Conservation (phyloP, 495 filamentous ascomycete species). For the Annulohypoxylon maeteangense region DNA sequence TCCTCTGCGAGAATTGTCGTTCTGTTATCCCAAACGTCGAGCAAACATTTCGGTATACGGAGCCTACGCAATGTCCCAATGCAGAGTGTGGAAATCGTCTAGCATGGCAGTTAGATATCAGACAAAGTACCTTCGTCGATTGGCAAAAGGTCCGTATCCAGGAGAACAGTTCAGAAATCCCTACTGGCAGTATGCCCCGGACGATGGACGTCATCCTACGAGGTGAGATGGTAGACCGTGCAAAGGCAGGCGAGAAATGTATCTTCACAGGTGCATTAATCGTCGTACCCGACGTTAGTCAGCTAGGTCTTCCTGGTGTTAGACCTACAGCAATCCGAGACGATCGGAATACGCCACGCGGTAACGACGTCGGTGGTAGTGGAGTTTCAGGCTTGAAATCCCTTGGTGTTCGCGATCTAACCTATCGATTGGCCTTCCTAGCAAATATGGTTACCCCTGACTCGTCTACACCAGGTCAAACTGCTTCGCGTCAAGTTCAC, state of each 20-base stretch:
- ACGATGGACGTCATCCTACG: constrained; percentile 98
- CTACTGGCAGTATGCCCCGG: constrained; percentile 97
- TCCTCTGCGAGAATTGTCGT: constrained; percentile 88
- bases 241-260: constrained; percentile 97
- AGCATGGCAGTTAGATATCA: constrained; percentile 94
- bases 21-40: constrained; percentile 87
- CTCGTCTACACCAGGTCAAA: constrained; percentile 74
- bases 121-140: constrained; percentile 97
- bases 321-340: constrained; percentile 87
- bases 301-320: constrained; percentile 89
- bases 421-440: constrained; percentile 96
- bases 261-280: constrained; percentile 97
- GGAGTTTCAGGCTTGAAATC: constrained; percentile 91
- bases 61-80: constrained; percentile 96
- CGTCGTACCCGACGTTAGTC: constrained; percentile 96
- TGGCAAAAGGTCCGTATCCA: constrained; percentile 99
- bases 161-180: constrained; percentile 97
- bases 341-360: constrained; percentile 74
- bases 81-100: constrained; percentile 86
- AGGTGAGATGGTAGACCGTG: constrained; percentile 96
- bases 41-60: constrained; percentile 97
- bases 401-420: constrained; percentile 92
- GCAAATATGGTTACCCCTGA: constrained; percentile 97
- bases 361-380: constrained; percentile 79
- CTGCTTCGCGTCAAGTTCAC: constrained; percentile 53